Conservation (phyloP, 106 monocot species). For the Cymbidium sinense region DNA sequence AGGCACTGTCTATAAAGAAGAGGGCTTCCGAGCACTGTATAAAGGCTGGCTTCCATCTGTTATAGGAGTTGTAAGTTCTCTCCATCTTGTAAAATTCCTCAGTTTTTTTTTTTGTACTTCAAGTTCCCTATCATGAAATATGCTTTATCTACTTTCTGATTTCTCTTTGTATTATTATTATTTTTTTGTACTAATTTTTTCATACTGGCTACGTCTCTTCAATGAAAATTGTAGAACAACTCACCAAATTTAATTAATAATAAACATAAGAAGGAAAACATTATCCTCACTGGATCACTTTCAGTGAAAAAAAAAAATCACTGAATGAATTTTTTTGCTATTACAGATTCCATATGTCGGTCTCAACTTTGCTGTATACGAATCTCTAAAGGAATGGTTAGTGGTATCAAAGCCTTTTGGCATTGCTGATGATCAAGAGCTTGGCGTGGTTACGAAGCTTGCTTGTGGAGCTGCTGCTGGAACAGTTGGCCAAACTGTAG, state of each 20-base stretch:
- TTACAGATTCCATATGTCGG: conserved; percentile 87
- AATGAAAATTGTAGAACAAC: background rate
- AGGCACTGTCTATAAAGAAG: conserved; percentile 56
- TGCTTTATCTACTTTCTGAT: background rate
- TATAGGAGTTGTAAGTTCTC: conserved; percentile 82
- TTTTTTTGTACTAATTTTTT: too few relatives aligned
- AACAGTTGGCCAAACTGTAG: conserved; percentile 82
- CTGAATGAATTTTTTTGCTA: background rate
- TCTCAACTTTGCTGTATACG: conserved; percentile 85
- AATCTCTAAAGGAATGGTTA: conserved; percentile 79
- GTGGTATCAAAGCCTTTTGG: conserved; percentile 49
- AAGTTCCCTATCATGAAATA: background rate
- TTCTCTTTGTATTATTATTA: too few relatives aligned
- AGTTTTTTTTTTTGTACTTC: background rate
- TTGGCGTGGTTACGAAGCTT: conserved; percentile 58
- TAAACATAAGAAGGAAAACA: background rate
- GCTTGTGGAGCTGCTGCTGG: conserved; percentile 85
- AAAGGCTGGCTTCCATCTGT: conserved; percentile 99
- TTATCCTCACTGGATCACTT: background rate
- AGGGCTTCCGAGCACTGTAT: conserved; percentile 87
- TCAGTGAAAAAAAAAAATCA: background rate
- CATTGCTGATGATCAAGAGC: conserved; percentile 40
- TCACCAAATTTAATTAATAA: background rate
- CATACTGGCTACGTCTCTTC: too few relatives aligned
- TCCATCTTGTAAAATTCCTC: background rate